Conservation (phyloP, 768 basidiomycete genomes). For the Gloeophyllum trabeum region DNA sequence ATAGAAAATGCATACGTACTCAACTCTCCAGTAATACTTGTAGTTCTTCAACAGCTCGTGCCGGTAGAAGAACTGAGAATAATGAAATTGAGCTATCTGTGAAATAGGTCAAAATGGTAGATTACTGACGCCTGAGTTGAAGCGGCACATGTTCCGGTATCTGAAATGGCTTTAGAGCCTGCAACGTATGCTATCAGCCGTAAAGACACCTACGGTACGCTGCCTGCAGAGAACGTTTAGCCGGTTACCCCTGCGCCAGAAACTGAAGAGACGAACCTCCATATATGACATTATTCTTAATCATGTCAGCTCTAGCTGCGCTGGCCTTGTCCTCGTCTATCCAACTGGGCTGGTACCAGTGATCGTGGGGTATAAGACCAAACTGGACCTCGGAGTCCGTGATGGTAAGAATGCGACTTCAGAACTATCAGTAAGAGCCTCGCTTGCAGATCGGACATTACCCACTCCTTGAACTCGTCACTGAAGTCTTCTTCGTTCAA, state of each 20-base stretch:
- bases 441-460: constrained; percentile 17
- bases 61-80: constrained; percentile 39
- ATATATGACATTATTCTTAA: constrained; percentile 45
- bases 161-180: no score
- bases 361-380: constrained; percentile 64
- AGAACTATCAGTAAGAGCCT: constrained; percentile 1
- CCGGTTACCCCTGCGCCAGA: background rate
- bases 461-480: constrained; percentile 56
- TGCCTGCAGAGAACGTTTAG: constrained; percentile 33
- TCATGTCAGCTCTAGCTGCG: constrained; percentile 39
- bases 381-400: constrained; percentile 59
- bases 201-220: constrained; percentile 46
- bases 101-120: constrained; percentile 1
- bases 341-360: constrained; percentile 77
- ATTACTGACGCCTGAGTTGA: constrained; percentile 74
- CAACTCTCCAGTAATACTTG: constrained; percentile 41
- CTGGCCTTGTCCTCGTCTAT: constrained; percentile 46
- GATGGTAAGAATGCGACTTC: constrained; percentile 43
- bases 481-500: constrained; percentile 75
- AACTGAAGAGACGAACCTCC: constrained; percentile 21
- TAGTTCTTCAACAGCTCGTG: constrained; percentile 28
- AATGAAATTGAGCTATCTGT: background rate
- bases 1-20: constrained; percentile 31
- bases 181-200: no score
- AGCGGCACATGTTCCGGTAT: constrained; percentile 95